Percentiles rank a stretch among this genome's conserved stretches.
Conservation (phyloP, 768 basidiomycete species). For the Leccinum sublutescens region DNA sequence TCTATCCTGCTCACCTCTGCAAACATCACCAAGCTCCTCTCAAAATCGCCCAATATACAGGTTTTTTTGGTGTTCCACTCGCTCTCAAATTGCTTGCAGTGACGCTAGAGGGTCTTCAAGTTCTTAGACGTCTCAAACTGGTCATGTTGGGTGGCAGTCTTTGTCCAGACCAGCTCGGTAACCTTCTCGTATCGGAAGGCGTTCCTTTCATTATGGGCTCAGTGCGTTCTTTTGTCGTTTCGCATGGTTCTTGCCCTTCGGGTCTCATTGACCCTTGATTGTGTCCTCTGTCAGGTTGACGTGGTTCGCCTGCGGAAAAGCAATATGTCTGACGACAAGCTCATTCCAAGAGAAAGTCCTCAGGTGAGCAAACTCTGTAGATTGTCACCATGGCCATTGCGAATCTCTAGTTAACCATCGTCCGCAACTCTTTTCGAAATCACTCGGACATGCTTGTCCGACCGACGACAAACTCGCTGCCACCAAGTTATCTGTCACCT, state of each 20-base stretch:
- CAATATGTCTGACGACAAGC: too few relatives aligned
- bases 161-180: conserved; percentile 53
- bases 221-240: conserved; percentile 31
- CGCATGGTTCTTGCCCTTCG: background rate
- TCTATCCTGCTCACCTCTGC: conserved; percentile 45
- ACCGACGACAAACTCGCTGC: too few relatives aligned
- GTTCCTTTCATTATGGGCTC: conserved; percentile 51
- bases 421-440: too few relatives aligned
- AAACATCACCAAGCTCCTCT: conserved; percentile 41
- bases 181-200: conserved; percentile 46
- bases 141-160: conserved; percentile 53
- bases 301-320: too few relatives aligned
- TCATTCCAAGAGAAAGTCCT: too few relatives aligned
- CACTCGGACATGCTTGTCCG: too few relatives aligned
- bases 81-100: conserved; percentile 48
- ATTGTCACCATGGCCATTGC: too few relatives aligned
- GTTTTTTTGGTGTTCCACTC: conserved; percentile 38
- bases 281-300: too few relatives aligned
- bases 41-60: conserved; percentile 32
- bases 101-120: conserved; percentile 41
- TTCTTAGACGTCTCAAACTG: conserved; percentile 43
- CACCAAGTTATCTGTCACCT: too few relatives aligned
- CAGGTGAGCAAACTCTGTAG: too few relatives aligned
- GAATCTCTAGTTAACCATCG: too few relatives aligned
- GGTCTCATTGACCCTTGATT: background rate